A percentile compares a stretch with the other conserved stretches of the same genome.
Conservation (phyloP, 768 basidiomycete genomes). For the Russula earlei region DNA sequence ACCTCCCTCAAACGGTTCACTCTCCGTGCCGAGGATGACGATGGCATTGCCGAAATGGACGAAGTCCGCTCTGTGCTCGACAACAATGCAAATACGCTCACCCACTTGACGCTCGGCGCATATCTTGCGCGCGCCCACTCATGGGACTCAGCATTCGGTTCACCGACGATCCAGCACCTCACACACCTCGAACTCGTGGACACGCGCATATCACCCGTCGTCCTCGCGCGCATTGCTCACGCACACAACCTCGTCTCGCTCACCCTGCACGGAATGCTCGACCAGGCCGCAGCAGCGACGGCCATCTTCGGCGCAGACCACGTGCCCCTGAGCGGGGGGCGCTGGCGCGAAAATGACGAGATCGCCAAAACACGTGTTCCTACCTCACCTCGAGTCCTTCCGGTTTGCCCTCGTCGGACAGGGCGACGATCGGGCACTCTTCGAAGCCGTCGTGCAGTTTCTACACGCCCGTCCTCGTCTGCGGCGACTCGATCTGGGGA, state of each 20-base stretch:
- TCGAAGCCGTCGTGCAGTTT: too few relatives aligned
- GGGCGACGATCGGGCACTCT: slow-evolving; percentile 23
- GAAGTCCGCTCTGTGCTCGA: slow-evolving; percentile 58
- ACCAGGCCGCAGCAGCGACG: too few relatives aligned
- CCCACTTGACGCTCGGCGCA: slow-evolving; percentile 60
- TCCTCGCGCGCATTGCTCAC: slow-evolving; percentile 53
- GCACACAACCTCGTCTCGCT: slow-evolving; percentile 38
- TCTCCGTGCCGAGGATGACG: slow-evolving; percentile 60
- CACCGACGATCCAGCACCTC: slow-evolving; percentile 52
- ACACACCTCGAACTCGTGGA: slow-evolving; percentile 65
- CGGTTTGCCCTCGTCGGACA: too few relatives aligned
- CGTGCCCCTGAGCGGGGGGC: too few relatives aligned
- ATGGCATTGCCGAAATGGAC: slow-evolving; percentile 61
- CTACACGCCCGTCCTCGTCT: too few relatives aligned
- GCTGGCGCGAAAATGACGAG: too few relatives aligned
- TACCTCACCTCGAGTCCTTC: slow-evolving; percentile 29
- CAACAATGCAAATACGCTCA: slow-evolving; percentile 45
- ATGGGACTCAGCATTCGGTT: slow-evolving; percentile 59
- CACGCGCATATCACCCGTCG: slow-evolving; percentile 54
- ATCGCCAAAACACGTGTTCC: too few relatives aligned
- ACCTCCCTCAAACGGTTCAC: slow-evolving; percentile 53
- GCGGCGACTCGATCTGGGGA: too few relatives aligned
- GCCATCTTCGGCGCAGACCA: too few relatives aligned
- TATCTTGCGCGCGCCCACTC: slow-evolving; percentile 54
- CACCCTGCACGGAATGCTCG: slow-evolving; percentile 20